These are phyloP conservation scores for Lachnellula subtilissima DNA, from an alignment of 2,329 filamentous ascomycete genomes.

Conservation along the genomic window DNA sequence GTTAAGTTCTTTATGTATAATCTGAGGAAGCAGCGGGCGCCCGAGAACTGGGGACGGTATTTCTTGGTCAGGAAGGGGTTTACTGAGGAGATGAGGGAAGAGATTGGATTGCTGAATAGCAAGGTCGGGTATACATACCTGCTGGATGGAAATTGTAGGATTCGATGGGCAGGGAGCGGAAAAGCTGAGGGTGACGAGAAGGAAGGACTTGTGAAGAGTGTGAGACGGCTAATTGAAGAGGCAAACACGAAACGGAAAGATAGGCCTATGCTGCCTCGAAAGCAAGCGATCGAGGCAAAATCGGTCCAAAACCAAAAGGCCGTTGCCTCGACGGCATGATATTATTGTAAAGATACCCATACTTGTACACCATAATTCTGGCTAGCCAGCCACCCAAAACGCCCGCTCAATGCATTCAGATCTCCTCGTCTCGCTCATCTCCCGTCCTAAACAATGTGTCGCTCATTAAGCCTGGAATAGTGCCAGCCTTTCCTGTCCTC, in stretches of 20 bases:
- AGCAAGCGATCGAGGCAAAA: conserved; percentile 1
- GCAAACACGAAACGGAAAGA: conserved; percentile 33
- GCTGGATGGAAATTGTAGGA: conserved; percentile 79
- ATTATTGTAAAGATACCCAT: conserved; percentile 24
- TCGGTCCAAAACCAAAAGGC: conserved; percentile 8
- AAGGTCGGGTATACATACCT: conserved; percentile 88
- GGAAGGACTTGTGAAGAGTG: conserved; percentile 59
- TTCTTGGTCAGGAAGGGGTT: conserved; percentile 56
- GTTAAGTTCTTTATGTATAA: conserved; percentile 52
- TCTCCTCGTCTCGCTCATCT: conserved; percentile 3
- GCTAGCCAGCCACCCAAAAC: conserved; percentile 22
- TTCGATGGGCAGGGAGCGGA: conserved; percentile 90
- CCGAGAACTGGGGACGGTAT: conserved; percentile 55
- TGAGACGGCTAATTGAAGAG: conserved; percentile 59
- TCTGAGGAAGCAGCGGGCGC: conserved; percentile 45
- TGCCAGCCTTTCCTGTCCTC: no score
- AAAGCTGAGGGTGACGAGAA: conserved; percentile 60
- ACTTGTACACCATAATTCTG: conserved; percentile 26
- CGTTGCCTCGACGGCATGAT: conserved; percentile 16
- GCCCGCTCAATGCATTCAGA: conserved; percentile 24
- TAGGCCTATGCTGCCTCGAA: neutral
- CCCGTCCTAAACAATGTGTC: no score
- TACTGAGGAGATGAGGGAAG: conserved; percentile 56
- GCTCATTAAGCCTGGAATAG: no score
- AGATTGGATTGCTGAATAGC: conserved; percentile 71